Evolutionary conservation across 169 alveolate species (phyloP), one percentile per base, ranked within the genome.

Genomic region (Theileria sp.): DNA sequence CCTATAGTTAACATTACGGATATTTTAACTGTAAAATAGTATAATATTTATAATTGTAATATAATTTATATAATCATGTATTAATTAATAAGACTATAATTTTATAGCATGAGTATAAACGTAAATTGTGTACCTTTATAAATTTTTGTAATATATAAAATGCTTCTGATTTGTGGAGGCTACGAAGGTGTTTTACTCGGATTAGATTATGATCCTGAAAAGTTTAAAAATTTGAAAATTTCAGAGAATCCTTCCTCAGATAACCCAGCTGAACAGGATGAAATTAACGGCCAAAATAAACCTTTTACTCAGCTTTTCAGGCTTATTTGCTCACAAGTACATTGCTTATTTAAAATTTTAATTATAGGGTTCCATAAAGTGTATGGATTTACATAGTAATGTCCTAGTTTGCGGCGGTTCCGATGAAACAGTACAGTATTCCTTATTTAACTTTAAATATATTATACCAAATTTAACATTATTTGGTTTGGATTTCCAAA

Each of bases 371-470:
- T 85, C 91, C 25, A 79, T 85, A 38, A 77, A 79, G 30, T 77
- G 87, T 74, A 61, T 85, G 65, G 75, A 75, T 34, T 23, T 85
- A 36, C 67, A 79, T 3, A 21, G 61, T 17, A 86, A 74, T 49
- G 36, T 79, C 19, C 75, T 85, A 54, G 79, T 69, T 74, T 78
- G 87, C 66, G 91, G 91, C 19, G 91, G 91, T 1, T 26, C 91
- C 9, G 91, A 85, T 56, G 91, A 85, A 51, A 79, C 91, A 26
- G 91, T 85, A n/a, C 87, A 83, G 91, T 82, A 38, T 17, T 81
- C 70, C 7, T 15, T 1, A 23, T 10, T 25, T 21, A 44, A 44
- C 54, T 44, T 44, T 44, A 44, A 44, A 4, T 44, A 44, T 44
- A 44, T 44, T 44, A 44, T 3, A 13, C 54, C 54, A 44, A 44